These are phyloP conservation scores for Phytophthora fragariae DNA, from an alignment of 352 stramenopile genomes.

Conservation along the genomic window DNA sequence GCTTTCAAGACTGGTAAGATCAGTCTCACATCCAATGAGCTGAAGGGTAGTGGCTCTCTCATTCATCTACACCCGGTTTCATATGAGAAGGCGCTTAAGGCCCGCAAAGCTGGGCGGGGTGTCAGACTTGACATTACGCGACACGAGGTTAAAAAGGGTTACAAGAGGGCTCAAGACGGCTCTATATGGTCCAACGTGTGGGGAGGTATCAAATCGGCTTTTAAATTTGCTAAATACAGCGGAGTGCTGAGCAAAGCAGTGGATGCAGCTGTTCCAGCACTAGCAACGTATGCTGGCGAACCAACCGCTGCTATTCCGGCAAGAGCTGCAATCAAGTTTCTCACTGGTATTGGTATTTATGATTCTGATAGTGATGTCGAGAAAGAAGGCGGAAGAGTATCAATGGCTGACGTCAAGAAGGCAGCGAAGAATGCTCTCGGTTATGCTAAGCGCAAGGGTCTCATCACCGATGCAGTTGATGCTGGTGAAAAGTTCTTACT, in stretches of 20 bases:
- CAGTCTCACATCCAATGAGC: neutral
- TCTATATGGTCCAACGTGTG: neutral
- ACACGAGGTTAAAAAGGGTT: neutral
- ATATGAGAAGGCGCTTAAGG: neutral
- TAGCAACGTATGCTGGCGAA: neutral
- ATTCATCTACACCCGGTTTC: neutral
- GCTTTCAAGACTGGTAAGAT: neutral
- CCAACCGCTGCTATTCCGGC: neutral
- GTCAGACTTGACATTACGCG: too few relatives aligned
- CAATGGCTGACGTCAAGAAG: neutral
- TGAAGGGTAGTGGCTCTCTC: neutral
- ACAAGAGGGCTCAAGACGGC: too few relatives aligned
- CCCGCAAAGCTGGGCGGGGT: neutral
- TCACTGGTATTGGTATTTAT: neutral
- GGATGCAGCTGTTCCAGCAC: neutral
- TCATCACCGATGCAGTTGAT: too few relatives aligned
- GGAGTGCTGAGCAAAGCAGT: neutral
- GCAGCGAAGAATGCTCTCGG: too few relatives aligned
- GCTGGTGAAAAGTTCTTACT: too few relatives aligned
- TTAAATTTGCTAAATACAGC: constrained; percentile 3
- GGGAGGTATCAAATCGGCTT: neutral
- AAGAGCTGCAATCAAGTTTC: neutral
- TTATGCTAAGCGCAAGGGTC: too few relatives aligned
- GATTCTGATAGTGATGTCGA: constrained; percentile 1
- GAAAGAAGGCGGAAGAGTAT: neutral